Conservation (phyloP, 2,329 filamentous ascomycete species). For the Botryosphaeria dothidea region DNA sequence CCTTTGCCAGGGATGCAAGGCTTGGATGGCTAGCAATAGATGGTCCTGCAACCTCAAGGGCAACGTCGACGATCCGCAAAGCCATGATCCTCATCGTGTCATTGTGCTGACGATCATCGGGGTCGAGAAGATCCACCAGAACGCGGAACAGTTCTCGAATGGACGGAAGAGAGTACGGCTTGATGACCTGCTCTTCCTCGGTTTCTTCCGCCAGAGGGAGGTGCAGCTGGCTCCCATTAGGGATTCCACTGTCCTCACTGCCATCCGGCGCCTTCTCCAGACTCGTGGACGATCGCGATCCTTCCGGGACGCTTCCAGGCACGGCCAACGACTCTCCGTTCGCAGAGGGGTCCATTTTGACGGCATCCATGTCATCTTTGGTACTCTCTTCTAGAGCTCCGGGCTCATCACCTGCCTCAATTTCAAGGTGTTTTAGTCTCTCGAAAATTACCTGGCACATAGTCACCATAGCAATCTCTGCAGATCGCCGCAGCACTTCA, state of each 20-base stretch:
- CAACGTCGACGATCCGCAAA: constrained; percentile 93
- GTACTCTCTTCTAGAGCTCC: constrained; percentile 66
- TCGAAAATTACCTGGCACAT: constrained; percentile 99
- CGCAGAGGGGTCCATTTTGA: constrained; percentile 81
- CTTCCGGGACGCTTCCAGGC: constrained; percentile 35
- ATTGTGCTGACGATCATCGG: constrained; percentile 87
- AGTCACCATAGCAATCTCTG: constrained; percentile 95
- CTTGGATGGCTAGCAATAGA: constrained; percentile 92
- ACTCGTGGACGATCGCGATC: constrained; percentile 32
- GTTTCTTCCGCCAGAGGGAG: constrained; percentile 40
- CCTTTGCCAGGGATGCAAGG: constrained; percentile 83
- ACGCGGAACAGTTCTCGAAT: constrained; percentile 94
- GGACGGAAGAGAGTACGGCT: constrained; percentile 89
- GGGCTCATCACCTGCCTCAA: constrained; percentile 68
- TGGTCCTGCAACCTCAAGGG: constrained; percentile 91
- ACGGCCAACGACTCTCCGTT: constrained; percentile 59
- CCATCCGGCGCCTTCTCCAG: constrained; percentile 38
- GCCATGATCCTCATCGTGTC: constrained; percentile 98
- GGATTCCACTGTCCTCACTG: constrained; percentile 38
- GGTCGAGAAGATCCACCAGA: constrained; percentile 88
- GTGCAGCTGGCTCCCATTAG: constrained; percentile 46
- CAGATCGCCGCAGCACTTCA: constrained; percentile 84
- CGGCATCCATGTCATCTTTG: constrained; percentile 68
- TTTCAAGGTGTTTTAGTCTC: constrained; percentile 82
- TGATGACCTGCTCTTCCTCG: constrained; percentile 60